Percentiles rank a stretch among this genome's conserved stretches.
phyloP scores from a whole-genome alignment of 352 stramenopile genomes.

The Phytophthora pseudosyringae region DNA sequence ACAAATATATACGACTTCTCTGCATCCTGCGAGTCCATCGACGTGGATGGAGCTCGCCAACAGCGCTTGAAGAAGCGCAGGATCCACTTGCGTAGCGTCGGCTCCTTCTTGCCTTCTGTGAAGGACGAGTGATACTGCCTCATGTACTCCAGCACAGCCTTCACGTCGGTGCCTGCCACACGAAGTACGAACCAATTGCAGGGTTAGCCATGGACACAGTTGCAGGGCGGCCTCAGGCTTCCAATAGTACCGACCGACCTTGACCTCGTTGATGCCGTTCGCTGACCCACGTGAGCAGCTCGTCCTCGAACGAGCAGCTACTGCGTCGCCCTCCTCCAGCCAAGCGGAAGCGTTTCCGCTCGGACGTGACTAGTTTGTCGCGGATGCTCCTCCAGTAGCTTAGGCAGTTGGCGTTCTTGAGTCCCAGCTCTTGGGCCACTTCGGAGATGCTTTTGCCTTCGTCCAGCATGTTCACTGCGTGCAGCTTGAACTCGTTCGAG shows the following conservation, averaged over 20 bases:
- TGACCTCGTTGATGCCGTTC: constrained; percentile 68
- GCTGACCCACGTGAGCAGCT: constrained; percentile 76
- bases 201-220: background rate
- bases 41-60: constrained; percentile 46
- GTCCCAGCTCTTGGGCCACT: constrained; percentile 64
- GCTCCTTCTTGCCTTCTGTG: constrained; percentile 82
- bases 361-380: constrained; percentile 70
- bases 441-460: constrained; percentile 68
- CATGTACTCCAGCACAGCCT: constrained; percentile 75
- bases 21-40: constrained; percentile 48
- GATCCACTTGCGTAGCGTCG: constrained; percentile 83
- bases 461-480: constrained; percentile 70
- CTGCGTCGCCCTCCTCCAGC: constrained; percentile 67
- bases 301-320: constrained; percentile 78
- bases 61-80: constrained; percentile 85
- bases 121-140: constrained; percentile 67
- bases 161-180: constrained; percentile 63
- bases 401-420: constrained; percentile 76
- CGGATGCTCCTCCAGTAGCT: constrained; percentile 83
- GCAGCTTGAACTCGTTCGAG: constrained; percentile 85
- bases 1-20: constrained; percentile 69
- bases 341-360: constrained; percentile 80
- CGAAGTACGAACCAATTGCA: constrained; percentile 2
- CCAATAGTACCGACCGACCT: constrained; percentile 25
- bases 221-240: background rate